Percentiles rank a stretch among this genome's conserved stretches.
Evolutionary conservation across 2,329 filamentous ascomycete genomes (phyloP).

Genomic region (Fusarium miscanthi): DNA sequence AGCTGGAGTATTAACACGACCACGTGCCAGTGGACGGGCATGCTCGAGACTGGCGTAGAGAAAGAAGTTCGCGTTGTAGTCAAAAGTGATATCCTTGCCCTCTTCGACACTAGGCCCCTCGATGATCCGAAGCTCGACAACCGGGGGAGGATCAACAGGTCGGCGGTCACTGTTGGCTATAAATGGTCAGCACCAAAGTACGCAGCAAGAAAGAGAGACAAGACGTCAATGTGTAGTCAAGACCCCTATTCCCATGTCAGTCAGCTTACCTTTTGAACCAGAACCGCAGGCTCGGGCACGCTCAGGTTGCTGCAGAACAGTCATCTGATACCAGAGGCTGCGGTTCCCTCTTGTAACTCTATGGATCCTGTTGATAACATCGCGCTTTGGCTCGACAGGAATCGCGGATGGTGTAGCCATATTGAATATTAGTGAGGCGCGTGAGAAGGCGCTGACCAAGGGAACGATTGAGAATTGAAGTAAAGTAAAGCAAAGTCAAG

Average conservation of each 20-base stretch:
- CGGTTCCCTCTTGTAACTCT: constrained; percentile 76
- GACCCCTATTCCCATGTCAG: background rate
- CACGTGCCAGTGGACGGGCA: constrained; percentile 83
- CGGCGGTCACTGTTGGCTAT: constrained; percentile 74
- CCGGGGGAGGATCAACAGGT: constrained; percentile 92
- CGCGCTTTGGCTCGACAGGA: constrained; percentile 46
- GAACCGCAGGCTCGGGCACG: constrained; percentile 94
- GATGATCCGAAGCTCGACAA: constrained; percentile 89
- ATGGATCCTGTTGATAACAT: constrained; percentile 60
- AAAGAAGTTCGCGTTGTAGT: constrained; percentile 97
- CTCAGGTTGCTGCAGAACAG: constrained; percentile 93
- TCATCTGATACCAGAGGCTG: constrained; percentile 82
- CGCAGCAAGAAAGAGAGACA: background rate
- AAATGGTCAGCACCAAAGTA: constrained; percentile 30
- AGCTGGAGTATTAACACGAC: constrained; percentile 75
- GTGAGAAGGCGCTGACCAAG: constrained; percentile 14
- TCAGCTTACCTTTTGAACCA: constrained; percentile 85
- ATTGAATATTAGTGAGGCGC: constrained; percentile 28
- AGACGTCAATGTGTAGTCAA: background rate
- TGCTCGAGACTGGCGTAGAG: constrained; percentile 92
- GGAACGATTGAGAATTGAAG: constrained; percentile 22
- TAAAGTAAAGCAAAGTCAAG: constrained; percentile 8
- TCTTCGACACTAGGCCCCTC: constrained; percentile 73
- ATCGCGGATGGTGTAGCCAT: constrained; percentile 51
- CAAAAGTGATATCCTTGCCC: constrained; percentile 81